Evolutionary conservation across 345 rosid species (phyloP).

Genomic region (Eucalyptus polybractea): DNA sequence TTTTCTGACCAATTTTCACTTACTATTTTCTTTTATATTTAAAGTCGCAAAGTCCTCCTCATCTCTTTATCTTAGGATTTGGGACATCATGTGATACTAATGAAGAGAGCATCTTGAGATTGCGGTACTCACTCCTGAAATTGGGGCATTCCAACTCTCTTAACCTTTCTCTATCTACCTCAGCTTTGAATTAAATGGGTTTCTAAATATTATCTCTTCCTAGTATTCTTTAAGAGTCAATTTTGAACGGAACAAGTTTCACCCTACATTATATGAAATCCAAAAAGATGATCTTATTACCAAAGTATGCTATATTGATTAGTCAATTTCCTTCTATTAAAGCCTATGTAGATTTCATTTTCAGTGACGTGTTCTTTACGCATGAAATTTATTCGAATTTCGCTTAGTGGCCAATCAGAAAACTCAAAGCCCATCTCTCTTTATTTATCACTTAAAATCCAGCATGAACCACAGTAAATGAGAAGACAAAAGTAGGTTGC

Average conservation of each 20-base stretch:
- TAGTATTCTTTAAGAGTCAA: accelerated
- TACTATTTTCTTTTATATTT: too few species aligned
- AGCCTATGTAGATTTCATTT: not conserved
- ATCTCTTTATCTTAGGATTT: not conserved
- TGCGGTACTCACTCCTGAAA: not conserved
- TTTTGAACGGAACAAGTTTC: not conserved
- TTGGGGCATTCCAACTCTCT: not conserved
- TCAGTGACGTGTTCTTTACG: not conserved
- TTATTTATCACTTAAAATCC: not conserved
- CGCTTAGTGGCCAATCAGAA: not conserved
- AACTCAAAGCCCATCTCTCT: not conserved
- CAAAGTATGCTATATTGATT: not conserved
- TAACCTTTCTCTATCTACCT: not conserved
- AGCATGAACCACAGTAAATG: not conserved
- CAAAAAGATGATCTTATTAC: not conserved
- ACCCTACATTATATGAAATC: not conserved
- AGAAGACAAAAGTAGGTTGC: not conserved
- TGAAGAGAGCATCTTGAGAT: not conserved
- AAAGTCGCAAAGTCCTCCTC: not conserved
- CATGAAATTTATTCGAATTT: not conserved
- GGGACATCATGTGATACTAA: not conserved
- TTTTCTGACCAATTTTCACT: not conserved
- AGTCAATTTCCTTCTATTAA: accelerated
- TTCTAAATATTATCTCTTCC: not conserved
- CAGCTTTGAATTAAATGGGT: not conserved